A percentile compares a stretch with the other conserved stretches of the same genome.
These are phyloP conservation scores for Ogataea paradorogensis DNA, from an alignment of 805 yeast genomes.

Conservation along the genomic window DNA sequence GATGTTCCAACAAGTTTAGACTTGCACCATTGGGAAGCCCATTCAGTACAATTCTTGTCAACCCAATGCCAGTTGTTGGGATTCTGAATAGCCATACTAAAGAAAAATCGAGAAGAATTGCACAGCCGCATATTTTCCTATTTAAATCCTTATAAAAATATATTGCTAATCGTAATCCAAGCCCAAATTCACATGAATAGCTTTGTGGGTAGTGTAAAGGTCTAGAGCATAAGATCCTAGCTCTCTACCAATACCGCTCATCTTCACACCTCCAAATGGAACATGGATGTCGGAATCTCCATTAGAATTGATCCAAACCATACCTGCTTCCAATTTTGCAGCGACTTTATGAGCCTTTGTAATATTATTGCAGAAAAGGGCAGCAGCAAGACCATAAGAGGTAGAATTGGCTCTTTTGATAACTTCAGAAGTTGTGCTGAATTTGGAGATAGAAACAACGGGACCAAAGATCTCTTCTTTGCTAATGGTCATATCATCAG, in stretches of 20 bases:
- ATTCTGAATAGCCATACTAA: constrained; percentile 83
- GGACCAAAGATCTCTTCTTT: constrained; percentile 82
- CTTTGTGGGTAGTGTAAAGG: constrained; percentile 62
- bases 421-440: constrained; percentile 62
- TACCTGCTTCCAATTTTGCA: constrained; percentile 62
- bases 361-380: constrained; percentile 63
- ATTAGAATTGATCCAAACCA: constrained; percentile 59
- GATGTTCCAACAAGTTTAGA: constrained; percentile 53
- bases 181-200: constrained; percentile 64
- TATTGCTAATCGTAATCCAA: constrained; percentile 4
- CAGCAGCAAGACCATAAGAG: constrained; percentile 76
- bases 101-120: constrained; percentile 10
- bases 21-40: constrained; percentile 79
- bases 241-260: constrained; percentile 67
- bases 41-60: constrained; percentile 90
- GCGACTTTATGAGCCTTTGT: constrained; percentile 63
- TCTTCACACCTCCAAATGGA: constrained; percentile 70
- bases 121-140: background rate
- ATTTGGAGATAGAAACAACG: constrained; percentile 67
- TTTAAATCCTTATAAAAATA: background rate
- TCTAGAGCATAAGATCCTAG: constrained; percentile 63
- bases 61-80: constrained; percentile 99
- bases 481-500: constrained; percentile 59
- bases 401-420: constrained; percentile 63
- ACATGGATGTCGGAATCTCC: constrained; percentile 54